Evolutionary conservation across 2,329 filamentous ascomycete genomes (phyloP).

Genomic region (Fusarium secorum): DNA sequence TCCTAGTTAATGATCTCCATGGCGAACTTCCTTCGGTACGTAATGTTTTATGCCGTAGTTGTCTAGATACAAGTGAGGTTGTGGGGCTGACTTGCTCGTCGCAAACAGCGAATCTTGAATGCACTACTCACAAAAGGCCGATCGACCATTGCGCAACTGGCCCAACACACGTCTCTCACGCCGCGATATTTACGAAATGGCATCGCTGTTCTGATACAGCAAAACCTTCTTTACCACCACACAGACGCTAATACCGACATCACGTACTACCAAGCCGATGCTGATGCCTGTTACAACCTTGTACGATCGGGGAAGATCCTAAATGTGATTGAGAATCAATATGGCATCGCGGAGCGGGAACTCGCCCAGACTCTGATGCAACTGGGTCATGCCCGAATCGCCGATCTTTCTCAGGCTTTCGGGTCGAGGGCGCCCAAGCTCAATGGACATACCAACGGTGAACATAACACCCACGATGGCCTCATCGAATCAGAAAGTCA

Average conservation of each 20-base stretch:
- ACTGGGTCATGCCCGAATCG: constrained; percentile 78
- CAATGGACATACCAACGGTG: constrained; percentile 49
- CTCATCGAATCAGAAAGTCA: constrained; percentile 57
- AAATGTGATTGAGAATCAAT: constrained; percentile 74
- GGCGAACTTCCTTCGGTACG: constrained; percentile 92
- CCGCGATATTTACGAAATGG: constrained; percentile 81
- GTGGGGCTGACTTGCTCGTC: constrained; percentile 42
- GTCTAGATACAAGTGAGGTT: constrained; percentile 17
- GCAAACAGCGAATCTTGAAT: constrained; percentile 79
- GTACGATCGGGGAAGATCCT: constrained; percentile 83
- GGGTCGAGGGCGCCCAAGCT: constrained; percentile 48
- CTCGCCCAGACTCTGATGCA: constrained; percentile 78
- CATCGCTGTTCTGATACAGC: constrained; percentile 84
- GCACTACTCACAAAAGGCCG: constrained; percentile 81
- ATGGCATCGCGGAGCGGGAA: constrained; percentile 76
- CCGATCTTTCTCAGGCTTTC: constrained; percentile 73
- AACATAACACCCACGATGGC: constrained; percentile 43
- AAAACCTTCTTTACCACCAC: constrained; percentile 82
- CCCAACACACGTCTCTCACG: constrained; percentile 74
- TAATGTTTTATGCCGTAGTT: constrained; percentile 33
- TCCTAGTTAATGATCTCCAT: constrained; percentile 87
- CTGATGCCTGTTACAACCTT: constrained; percentile 80
- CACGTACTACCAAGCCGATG: constrained; percentile 86
- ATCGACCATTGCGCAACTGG: constrained; percentile 73
- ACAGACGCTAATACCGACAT: constrained; percentile 67